Conservation (phyloP, 768 basidiomycete genomes). For the Sistotremastrum suecicum region DNA sequence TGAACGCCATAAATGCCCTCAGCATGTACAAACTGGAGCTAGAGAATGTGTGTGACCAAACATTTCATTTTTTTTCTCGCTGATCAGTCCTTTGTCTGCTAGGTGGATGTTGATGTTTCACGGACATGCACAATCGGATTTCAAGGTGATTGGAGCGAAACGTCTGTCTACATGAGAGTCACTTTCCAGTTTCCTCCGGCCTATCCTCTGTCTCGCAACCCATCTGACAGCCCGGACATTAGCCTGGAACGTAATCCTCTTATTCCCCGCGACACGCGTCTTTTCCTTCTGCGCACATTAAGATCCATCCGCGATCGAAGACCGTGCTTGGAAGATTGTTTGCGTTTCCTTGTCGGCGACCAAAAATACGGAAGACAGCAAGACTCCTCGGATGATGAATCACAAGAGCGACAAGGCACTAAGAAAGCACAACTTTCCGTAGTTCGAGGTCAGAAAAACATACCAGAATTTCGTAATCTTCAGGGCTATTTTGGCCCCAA, state of each 20-base stretch:
- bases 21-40: conserved; percentile 20
- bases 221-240: conserved; percentile 55
- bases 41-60: conserved; percentile 8
- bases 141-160: conserved; percentile 86
- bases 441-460: conserved; percentile 54
- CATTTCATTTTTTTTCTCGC: too few relatives aligned
- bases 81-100: too few relatives aligned
- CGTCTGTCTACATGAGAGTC: conserved; percentile 74
- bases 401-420: conserved; percentile 22
- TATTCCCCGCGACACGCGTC: conserved; percentile 63
- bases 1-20: neutral
- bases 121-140: conserved; percentile 77
- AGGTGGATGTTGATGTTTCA: neutral
- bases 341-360: conserved; percentile 59
- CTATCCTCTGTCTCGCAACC: conserved; percentile 54
- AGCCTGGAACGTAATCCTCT: conserved; percentile 76
- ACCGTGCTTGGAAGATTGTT: conserved; percentile 75
- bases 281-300: conserved; percentile 65
- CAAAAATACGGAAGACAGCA: conserved; percentile 29
- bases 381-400: conserved; percentile 50
- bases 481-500: conserved; percentile 85
- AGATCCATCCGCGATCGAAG: conserved; percentile 60
- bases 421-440: conserved; percentile 39
- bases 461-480: conserved; percentile 73
- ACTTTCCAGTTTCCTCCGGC: conserved; percentile 79